These are phyloP conservation scores for Lotus japonicus DNA, from an alignment of 306 rosid genomes.

Conservation along the genomic window DNA sequence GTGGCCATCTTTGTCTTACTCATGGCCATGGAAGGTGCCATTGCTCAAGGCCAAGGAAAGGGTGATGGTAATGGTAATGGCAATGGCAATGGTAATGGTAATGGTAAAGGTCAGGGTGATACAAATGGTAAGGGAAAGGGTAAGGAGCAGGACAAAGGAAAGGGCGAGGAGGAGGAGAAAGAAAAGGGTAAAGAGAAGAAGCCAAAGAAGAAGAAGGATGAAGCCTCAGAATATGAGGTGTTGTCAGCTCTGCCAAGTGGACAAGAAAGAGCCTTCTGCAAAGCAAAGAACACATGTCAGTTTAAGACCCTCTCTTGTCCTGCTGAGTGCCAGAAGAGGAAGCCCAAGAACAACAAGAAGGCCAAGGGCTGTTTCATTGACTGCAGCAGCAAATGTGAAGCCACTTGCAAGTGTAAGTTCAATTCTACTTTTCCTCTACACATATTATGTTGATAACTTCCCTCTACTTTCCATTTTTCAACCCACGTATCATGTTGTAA, in stretches of 20 bases:
- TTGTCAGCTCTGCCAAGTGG: constrained; percentile 33
- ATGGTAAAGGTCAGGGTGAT: background rate
- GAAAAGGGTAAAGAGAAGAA: background rate
- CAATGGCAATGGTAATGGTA: background rate
- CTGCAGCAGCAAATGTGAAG: constrained; percentile 72
- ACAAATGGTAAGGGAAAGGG: background rate
- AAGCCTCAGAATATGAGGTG: constrained; percentile 22
- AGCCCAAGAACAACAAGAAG: constrained; percentile 74
- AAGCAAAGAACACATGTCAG: constrained; percentile 31
- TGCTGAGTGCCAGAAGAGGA: constrained; percentile 40
- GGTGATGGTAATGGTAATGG: background rate
- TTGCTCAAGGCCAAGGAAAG: constrained; percentile 30
- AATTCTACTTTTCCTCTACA: background rate
- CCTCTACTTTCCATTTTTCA: too few species aligned
- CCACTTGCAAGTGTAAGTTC: constrained; percentile 70
- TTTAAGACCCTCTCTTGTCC: constrained; percentile 50
- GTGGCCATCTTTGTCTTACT: constrained; percentile 38
- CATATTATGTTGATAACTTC: too few species aligned
- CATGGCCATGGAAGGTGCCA: constrained; percentile 31
- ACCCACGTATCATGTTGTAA: too few species aligned
- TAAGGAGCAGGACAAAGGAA: background rate
- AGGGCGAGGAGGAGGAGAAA: background rate
- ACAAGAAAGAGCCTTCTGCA: constrained; percentile 52
- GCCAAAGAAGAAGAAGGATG: constrained; percentile 1
- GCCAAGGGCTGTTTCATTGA: constrained; percentile 59